Conservation (phyloP, 768 basidiomycete species). For the Rhizopogon vesiculosus region DNA sequence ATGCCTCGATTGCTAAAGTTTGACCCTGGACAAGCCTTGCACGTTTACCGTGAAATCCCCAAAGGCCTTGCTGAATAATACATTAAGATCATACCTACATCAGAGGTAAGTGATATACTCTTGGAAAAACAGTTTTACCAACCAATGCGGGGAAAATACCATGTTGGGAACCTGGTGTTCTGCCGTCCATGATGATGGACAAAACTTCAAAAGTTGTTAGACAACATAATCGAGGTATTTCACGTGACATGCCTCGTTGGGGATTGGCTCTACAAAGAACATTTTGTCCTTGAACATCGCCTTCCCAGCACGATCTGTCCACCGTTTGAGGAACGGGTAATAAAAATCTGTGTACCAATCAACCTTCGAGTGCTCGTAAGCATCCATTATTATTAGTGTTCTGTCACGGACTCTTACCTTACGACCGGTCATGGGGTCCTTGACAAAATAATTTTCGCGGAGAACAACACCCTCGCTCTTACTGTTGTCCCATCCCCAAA, state of each 20-base stretch:
- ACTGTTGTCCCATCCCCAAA: constrained; percentile 82
- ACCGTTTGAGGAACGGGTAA: constrained; percentile 67
- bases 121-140: constrained; percentile 14
- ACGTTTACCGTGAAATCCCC: constrained; percentile 89
- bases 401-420: constrained; percentile 37
- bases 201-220: constrained; percentile 50
- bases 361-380: constrained; percentile 37
- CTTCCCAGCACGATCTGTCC: constrained; percentile 56
- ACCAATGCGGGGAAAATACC: constrained; percentile 77
- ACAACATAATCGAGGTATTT: neutral
- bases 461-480: constrained; percentile 70
- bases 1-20: constrained; percentile 12
- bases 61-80: constrained; percentile 80
- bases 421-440: constrained; percentile 57
- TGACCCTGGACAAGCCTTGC: constrained; percentile 82
- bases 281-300: constrained; percentile 50
- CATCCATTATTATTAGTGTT: neutral
- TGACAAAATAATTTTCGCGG: constrained; percentile 79
- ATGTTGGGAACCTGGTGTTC: constrained; percentile 58
- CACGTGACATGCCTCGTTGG: constrained; percentile 70
- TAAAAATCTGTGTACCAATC: constrained; percentile 89
- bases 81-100: constrained; percentile 86
- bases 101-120: neutral
- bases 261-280: constrained; percentile 80
- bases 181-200: constrained; percentile 70